A percentile compares a stretch with the other conserved stretches of the same genome.
Conservation (phyloP, 345 rosid genomes). For the Cardiospermum halicacabum region DNA sequence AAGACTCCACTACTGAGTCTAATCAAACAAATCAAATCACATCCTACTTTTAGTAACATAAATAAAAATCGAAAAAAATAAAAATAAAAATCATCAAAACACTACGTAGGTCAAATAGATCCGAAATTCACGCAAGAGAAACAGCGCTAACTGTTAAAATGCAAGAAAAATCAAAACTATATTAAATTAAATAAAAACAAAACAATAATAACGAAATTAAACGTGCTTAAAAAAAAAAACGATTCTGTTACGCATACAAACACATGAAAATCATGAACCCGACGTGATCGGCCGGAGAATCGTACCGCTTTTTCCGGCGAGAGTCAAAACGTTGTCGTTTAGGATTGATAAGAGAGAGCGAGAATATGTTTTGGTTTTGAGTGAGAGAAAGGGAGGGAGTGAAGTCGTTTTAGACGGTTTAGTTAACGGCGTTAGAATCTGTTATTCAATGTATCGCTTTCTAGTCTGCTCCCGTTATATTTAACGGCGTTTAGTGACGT, state of each 20-base stretch:
- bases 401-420: slow-evolving; percentile 58
- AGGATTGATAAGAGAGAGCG: slow-evolving; percentile 18
- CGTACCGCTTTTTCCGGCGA: slow-evolving; percentile 2
- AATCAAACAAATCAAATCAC: slow-evolving; percentile 6
- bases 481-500: slow-evolving; percentile 30
- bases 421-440: slow-evolving; percentile 40
- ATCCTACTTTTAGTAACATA: slow-evolving; percentile 17
- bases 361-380: slow-evolving; percentile 18
- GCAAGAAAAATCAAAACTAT: slow-evolving; percentile 3
- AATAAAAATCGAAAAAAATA: slow-evolving; percentile 17
- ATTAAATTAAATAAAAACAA: not conserved
- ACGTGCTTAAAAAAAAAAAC: slow-evolving; percentile 3
- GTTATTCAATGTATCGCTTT: not conserved
- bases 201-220: not conserved
- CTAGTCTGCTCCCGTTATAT: not conserved
- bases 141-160: slow-evolving; percentile 22
- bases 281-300: slow-evolving; percentile 10
- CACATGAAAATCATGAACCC: slow-evolving; percentile 9
- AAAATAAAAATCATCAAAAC: slow-evolving; percentile 8
- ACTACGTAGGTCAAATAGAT: slow-evolving; percentile 37
- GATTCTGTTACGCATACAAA: not conserved
- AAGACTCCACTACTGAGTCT: slow-evolving; percentile 23
- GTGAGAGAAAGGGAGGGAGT: slow-evolving; percentile 27
- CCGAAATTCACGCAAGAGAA: slow-evolving; percentile 46
- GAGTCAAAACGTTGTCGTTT: slow-evolving; percentile 10